Evolutionary conservation across 2,329 filamentous ascomycete genomes (phyloP), one percentile per base, ranked within the genome.

Genomic region (Cercospora zeina): DNA sequence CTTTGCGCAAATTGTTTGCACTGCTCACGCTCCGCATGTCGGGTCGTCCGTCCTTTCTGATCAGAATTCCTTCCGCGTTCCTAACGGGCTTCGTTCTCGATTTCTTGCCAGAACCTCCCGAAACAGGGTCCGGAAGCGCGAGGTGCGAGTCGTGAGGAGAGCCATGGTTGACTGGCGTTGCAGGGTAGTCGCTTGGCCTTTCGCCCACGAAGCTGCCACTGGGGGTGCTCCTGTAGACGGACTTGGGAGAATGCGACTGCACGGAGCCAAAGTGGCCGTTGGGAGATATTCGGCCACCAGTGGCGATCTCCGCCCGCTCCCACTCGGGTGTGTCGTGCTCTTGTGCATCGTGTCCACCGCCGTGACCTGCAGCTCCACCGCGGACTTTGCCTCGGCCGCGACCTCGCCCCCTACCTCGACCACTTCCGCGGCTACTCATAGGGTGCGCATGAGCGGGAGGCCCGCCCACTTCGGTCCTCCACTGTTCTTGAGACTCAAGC

Each of bases 21-120:
- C 78, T 80, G 64, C 78, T 80, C n/a, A 82, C 79, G 31, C 77
- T 80, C 10, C 80, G 77, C 79, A 81, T 81, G 61, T 82, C 80
- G 4, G 80, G 80, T 10, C 78, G 71, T 4, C 80, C 80, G 61
- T 82, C 80, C 65, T 82, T 82, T 45, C 80, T 75, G 59, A 82
- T 82, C 31, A 82, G 69, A 16, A 82, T 73, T 0, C 80, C 80
- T 39, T 82, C 80, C 1, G 80, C 77, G 64, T 82, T 82, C 1
- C 80, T 74, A 21, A 78, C 75, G 2, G 80, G 80, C 68, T 81
- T 82, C 4, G 78, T 81, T n/a, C 80, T 74, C 1, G 78, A 79
- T 69, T 80, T 81, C 73, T 82, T 82, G 33, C 68, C 65, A 11
- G 62, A 67, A 47, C 65, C 66, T 11, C 57, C 59, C 45, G 64